Evolutionary conservation across 2,329 filamentous ascomycete genomes (phyloP).

Genomic region (Fusarium sulawesiense): DNA sequence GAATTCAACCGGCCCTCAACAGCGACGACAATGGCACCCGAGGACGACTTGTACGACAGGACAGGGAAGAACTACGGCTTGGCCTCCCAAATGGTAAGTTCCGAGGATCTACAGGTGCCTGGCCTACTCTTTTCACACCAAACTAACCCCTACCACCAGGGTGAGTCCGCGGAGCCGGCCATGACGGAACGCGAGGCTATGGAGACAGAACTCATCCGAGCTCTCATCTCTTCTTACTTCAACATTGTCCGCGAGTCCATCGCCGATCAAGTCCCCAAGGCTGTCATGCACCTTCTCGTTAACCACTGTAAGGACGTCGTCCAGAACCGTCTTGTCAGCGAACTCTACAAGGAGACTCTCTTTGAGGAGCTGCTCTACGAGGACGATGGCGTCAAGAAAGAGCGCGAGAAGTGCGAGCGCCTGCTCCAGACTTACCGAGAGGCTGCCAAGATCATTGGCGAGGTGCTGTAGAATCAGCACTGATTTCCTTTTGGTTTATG

Average conservation of each 20-base stretch:
- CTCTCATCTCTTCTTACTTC: conserved; percentile 98
- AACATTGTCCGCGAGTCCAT: conserved; percentile 99
- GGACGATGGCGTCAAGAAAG: conserved; percentile 96
- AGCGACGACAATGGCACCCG: conserved; percentile 49
- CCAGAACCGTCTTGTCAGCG: conserved; percentile 94
- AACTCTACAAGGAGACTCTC: conserved; percentile 90
- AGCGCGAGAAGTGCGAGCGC: conserved; percentile 98
- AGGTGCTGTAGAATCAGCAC: conserved; percentile 75
- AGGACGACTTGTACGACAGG: conserved; percentile 58
- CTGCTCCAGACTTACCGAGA: conserved; percentile 95
- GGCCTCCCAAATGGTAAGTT: conserved; percentile 70
- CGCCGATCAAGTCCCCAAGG: conserved; percentile 97
- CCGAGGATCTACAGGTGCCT: conserved; percentile 14
- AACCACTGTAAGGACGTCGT: conserved; percentile 99
- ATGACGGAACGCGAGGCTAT: conserved; percentile 96
- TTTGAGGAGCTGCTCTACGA: conserved; percentile 97
- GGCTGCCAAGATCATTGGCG: conserved; percentile 96
- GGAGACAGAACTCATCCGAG: conserved; percentile 96
- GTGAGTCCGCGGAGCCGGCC: conserved; percentile 78
- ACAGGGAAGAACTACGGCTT: conserved; percentile 53
- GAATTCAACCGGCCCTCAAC: conserved; percentile 63
- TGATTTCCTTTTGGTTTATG: conserved; percentile 13
- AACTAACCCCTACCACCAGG: conserved; percentile 53
- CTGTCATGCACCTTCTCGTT: conserved; percentile 97
- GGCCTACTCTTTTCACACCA: conserved; percentile 21